These are phyloP conservation scores for Hemileia vastatrix DNA, from an alignment of 1,284 basidiomycete genomes.

Conservation along the genomic window DNA sequence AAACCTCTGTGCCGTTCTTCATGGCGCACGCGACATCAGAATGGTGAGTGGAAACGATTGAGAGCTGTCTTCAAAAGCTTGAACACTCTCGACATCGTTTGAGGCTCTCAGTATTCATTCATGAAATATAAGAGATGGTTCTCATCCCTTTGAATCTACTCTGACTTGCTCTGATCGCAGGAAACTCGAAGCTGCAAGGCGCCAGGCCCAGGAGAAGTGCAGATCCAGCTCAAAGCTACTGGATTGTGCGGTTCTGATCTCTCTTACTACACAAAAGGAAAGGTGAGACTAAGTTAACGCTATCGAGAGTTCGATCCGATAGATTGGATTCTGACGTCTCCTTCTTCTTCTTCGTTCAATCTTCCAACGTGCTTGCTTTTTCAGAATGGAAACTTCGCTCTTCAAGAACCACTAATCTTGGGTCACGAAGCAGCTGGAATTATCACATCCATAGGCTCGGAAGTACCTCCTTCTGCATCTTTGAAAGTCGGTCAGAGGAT, in stretches of 20 bases:
- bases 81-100: not conserved
- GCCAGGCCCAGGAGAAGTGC: slow-evolving; percentile 54
- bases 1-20: slow-evolving; percentile 41
- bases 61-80: not conserved
- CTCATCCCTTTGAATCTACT: not conserved
- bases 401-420: slow-evolving; percentile 65
- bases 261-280: slow-evolving; percentile 47
- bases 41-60: slow-evolving; percentile 45
- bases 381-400: slow-evolving; percentile 82
- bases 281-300: not conserved
- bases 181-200: slow-evolving; percentile 60
- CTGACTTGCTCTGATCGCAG: slow-evolving; percentile 28
- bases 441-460: slow-evolving; percentile 54
- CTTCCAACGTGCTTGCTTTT: slow-evolving; percentile 2
- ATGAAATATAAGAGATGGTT: not conserved
- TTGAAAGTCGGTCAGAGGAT: slow-evolving; percentile 75
- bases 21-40: slow-evolving; percentile 49
- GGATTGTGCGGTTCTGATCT: slow-evolving; percentile 85
- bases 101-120: not conserved
- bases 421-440: slow-evolving; percentile 85
- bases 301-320: slow-evolving; percentile 19
- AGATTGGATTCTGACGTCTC: slow-evolving; percentile 4
- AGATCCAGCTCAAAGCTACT: slow-evolving; percentile 63
- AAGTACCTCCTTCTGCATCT: slow-evolving; percentile 48
- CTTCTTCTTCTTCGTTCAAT: slow-evolving; percentile 1